phyloP scores from a whole-genome alignment of 2,329 filamentous ascomycete genomes.

The Ceratocystis cacaofunesta region DNA sequence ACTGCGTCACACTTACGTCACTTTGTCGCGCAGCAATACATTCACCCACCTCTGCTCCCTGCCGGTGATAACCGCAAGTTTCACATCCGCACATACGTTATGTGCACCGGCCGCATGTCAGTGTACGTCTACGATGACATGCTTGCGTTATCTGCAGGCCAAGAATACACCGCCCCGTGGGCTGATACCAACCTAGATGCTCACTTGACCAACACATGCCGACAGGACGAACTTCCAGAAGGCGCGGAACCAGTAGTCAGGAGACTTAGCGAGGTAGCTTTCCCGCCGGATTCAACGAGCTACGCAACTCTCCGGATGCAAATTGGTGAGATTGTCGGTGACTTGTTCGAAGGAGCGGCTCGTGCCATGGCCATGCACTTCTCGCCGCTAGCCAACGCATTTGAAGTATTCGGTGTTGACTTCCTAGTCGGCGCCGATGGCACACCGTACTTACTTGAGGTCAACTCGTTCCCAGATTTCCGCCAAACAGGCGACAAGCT shows the following conservation, averaged over 20 bases:
- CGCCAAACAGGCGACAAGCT: conserved; percentile 70
- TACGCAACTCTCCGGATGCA: conserved; percentile 55
- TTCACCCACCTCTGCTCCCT: conserved; percentile 70
- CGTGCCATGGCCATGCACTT: conserved; percentile 78
- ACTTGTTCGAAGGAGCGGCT: conserved; percentile 76
- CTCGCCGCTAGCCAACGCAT: conserved; percentile 72
- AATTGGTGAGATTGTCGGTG: conserved; percentile 57
- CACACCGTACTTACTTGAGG: conserved; percentile 64
- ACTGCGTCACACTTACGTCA: conserved; percentile 84
- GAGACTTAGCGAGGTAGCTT: conserved; percentile 54
- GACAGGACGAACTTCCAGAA: conserved; percentile 49
- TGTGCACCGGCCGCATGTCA: conserved; percentile 61
- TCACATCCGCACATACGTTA: conserved; percentile 83
- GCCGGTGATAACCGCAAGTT: conserved; percentile 63
- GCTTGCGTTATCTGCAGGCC: conserved; percentile 81
- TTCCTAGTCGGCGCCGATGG: conserved; percentile 61
- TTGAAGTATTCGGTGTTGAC: conserved; percentile 85
- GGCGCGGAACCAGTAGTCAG: conserved; percentile 42
- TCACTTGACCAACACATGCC: conserved; percentile 90
- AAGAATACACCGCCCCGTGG: conserved; percentile 54
- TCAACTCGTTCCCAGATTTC: conserved; percentile 95
- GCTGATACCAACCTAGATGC: conserved; percentile 41
- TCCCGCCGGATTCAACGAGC: conserved; percentile 39
- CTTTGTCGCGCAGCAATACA: conserved; percentile 91
- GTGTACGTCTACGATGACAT: conserved; percentile 81